Percentiles rank a stretch among this genome's conserved stretches.
These are phyloP conservation scores for Bombardia bombarda DNA, from an alignment of 495 filamentous ascomycete species.

Conservation along the genomic window DNA sequence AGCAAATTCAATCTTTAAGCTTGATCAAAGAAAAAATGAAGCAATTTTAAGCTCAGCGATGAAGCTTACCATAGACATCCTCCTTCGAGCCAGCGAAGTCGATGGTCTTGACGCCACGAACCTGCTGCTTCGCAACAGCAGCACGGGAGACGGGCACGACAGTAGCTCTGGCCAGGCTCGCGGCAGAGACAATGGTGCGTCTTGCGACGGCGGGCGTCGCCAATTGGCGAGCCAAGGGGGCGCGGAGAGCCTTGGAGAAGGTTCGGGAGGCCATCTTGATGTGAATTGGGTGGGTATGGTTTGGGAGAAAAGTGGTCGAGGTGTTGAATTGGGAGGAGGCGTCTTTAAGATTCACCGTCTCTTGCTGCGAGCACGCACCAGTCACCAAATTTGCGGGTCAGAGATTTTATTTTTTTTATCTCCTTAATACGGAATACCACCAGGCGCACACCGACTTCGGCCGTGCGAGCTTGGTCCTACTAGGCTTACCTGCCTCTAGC, in stretches of 20 bases:
- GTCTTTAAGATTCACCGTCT: slow-evolving; percentile 23
- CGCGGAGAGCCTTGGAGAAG: slow-evolving; percentile 74
- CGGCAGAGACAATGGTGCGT: slow-evolving; percentile 61
- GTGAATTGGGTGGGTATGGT: slow-evolving; percentile 25
- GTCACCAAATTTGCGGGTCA: slow-evolving; percentile 18
- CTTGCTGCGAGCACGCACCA: slow-evolving; percentile 5
- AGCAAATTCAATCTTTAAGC: too few species aligned
- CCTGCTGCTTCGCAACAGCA: slow-evolving; percentile 52
- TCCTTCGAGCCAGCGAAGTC: slow-evolving; percentile 94
- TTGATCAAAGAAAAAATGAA: too few species aligned
- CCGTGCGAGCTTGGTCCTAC: too few species aligned
- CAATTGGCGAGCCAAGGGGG: slow-evolving; percentile 64
- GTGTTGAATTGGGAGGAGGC: slow-evolving; percentile 13
- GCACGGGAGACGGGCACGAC: slow-evolving; percentile 44
- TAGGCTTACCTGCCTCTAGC: too few species aligned
- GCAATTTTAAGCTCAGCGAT: not conserved
- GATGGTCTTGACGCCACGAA: slow-evolving; percentile 74
- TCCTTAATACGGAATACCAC: slow-evolving; percentile 2
- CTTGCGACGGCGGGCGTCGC: slow-evolving; percentile 57
- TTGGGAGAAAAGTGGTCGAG: slow-evolving; percentile 12
- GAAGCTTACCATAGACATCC: slow-evolving; percentile 71
- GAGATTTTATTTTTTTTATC: slow-evolving; percentile 23
- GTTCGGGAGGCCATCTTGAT: slow-evolving; percentile 78
- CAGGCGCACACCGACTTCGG: slow-evolving; percentile 26
- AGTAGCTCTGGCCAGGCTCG: slow-evolving; percentile 48